Evolutionary conservation across 1,284 basidiomycete genomes (phyloP), one percentile per base, ranked within the genome.

Genomic region (Marasmius sp.): DNA sequence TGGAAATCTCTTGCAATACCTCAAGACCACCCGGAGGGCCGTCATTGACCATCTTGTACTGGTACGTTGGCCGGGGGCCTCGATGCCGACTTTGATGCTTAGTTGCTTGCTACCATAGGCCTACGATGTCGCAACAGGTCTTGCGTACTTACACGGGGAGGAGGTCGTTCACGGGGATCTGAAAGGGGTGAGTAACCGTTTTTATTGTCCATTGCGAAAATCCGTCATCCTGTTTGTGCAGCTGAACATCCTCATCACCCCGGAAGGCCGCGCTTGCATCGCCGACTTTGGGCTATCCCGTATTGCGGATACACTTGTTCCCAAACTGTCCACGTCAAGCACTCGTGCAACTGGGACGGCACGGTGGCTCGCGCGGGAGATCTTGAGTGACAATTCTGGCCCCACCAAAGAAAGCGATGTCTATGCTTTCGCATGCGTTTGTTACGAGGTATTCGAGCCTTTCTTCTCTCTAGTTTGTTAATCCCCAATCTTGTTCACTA

Each of bases 1-100:
- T 49, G 77, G 79, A 7, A 72, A 74, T 58, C 62, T 80, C 37
- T 64, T 60, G 12, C 37, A 63, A 4, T 71, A 70, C 64, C 63
- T 80, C 36, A 59, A 49, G 18, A 45, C 22, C 11, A 52, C 59
- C 36, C 56, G 70, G 8, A 11, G 14, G 9, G 22, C 27, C 1
- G 27, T 64, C 37, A 67, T 38, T 36, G 63, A 72, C 58, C 66
- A 68, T 64, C 67, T 43, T 45, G 58, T 37, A 6, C 53, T 75
- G 61, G 71, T 75, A 58, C 45, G 16, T 47, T 6, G 6, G 8
- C n/a, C 16, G 16, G 6, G 16, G 6, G 16, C 20, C n/a, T n/a
- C 12, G 11, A 12, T 27, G 12, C 6, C 20, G 16, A 8, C 20
- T 20, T 8, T 6, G 9, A 16, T 18, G 20, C 16, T 47, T 14